Percentiles rank a stretch among this genome's conserved stretches.
Evolutionary conservation across 495 filamentous ascomycete species (phyloP).

Genomic region (Cladorrhinum samala): DNA sequence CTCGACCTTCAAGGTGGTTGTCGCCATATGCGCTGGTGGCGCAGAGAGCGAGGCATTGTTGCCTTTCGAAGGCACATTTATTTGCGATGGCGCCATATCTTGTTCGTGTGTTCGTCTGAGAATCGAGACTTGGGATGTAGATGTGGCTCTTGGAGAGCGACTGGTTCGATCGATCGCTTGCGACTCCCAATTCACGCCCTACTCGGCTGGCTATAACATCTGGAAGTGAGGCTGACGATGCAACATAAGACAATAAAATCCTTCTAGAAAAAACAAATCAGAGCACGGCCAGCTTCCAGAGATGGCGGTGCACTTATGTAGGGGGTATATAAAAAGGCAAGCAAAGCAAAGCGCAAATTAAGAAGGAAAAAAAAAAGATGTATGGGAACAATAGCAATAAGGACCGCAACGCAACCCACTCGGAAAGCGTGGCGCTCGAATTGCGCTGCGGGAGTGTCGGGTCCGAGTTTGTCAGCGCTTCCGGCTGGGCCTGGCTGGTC

Average conservation of each 20-base stretch:
- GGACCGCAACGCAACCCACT: too few relatives aligned
- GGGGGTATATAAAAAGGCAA: background rate
- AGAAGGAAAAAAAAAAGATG: background rate
- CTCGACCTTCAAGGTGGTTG: conserved; percentile 81
- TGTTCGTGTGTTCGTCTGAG: too few relatives aligned
- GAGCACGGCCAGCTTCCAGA: conserved; percentile 17
- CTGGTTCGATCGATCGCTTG: conserved; percentile 10
- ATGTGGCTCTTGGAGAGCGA: background rate
- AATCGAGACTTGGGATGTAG: background rate
- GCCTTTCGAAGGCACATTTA: conserved; percentile 35
- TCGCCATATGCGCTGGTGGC: conserved; percentile 62
- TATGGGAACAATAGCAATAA: background rate
- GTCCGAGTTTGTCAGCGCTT: conserved; percentile 15
- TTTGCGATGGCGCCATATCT: conserved; percentile 44
- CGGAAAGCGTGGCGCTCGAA: background rate
- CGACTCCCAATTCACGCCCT: background rate
- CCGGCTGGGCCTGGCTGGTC: background rate
- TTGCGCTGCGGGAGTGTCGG: conserved; percentile 13
- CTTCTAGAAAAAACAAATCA: conserved; percentile 2
- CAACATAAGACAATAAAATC: background rate
- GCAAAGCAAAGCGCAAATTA: background rate
- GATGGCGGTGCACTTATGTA: conserved; percentile 16
- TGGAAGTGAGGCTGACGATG: conserved; percentile 2
- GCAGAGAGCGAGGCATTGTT: conserved; percentile 28
- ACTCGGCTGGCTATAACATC: conserved; percentile 10